Conservation (phyloP, 2,329 filamentous ascomycete genomes). For the Neoascochyta sp. region DNA sequence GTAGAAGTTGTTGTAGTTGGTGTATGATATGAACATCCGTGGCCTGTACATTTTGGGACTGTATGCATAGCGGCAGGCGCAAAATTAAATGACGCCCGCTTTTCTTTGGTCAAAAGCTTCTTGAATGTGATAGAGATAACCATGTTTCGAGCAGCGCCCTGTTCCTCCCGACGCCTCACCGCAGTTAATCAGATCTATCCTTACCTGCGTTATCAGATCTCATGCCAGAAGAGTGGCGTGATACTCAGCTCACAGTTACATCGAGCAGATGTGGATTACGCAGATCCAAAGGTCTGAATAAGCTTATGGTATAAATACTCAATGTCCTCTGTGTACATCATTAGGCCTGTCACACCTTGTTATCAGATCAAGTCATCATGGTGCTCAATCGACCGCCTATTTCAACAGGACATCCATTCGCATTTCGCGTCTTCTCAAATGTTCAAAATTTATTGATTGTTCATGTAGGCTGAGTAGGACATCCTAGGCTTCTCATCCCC, state of each 20-base stretch:
- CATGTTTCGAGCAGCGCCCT: no score
- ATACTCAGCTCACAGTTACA: conserved; percentile 26
- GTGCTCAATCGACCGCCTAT: conserved; percentile 3
- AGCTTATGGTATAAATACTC: conserved; percentile 5
- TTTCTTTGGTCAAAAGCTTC: no score
- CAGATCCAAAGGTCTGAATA: conserved; percentile 1
- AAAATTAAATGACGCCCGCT: neutral
- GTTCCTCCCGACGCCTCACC: no score
- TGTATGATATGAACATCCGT: conserved; percentile 5
- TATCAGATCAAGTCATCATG: conserved; percentile 6
- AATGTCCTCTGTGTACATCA: conserved; percentile 3
- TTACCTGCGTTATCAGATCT: conserved; percentile 4
- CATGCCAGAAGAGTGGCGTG: conserved; percentile 20
- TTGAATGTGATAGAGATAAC: no score
- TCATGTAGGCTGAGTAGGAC: neutral
- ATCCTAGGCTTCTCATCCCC: conserved; percentile 2
- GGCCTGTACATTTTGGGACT: conserved; percentile 6
- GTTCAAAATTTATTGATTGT: conserved; percentile 1
- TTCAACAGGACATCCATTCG: neutral
- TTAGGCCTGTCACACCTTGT: neutral
- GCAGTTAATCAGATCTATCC: conserved; percentile 1
- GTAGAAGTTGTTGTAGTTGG: conserved; percentile 3
- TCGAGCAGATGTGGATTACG: conserved; percentile 1
- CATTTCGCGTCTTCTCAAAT: neutral
- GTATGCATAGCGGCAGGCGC: conserved; percentile 9